Evolutionary conservation across 768 basidiomycete species (phyloP), one percentile per base, ranked within the genome.

Genomic region (Boletus rex-veris): DNA sequence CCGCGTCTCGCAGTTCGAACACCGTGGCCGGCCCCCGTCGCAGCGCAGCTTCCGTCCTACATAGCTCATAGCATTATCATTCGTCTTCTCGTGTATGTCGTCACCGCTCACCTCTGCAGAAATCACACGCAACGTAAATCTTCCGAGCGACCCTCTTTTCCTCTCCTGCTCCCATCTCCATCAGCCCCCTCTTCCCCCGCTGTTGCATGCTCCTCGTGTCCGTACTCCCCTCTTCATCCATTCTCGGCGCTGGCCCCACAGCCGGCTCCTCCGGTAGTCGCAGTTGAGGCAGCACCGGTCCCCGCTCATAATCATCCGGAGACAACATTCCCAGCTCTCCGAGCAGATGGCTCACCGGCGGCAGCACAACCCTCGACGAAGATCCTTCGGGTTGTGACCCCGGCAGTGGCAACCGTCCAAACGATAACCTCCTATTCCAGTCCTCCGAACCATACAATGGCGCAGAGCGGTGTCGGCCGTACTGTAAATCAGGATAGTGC

Each of bases 11-110:
- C 89, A 91, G 64, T 86, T 84, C 7, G 72, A 75, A 59, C 88
- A 91, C 6, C 73, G 68, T 30, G 88, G 89, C 58, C 73, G 77
- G 3, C 69, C 75, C 3, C 87, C 88, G 63, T 88, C 84, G 71
- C 89, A 91, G 24, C 81, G 77, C 52, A 91, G 79, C 69, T 91
- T 91, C 50, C 88, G 82, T 41, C 79, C 88, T 91, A 60, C 42
- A 39, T 39, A 49, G 18, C 6, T 18, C 39, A 43, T 14, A 19
- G 12, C 30, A 50, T 54, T 47, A 53, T 33, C 26, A 18, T 39
- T 14, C 21, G 37, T 14, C 3, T 10, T 21, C 28, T n/a, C n/a
- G 19, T 38, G 4, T 10, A 12, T 39, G 38, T 37, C 48, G 28
- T 14, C 15, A 10, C 48, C 24, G 64, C 78, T 74, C 59, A 84